Percentiles rank a stretch among this genome's conserved stretches.
Conservation (phyloP, 768 basidiomycete genomes). For the Mycena albidolilacea region DNA sequence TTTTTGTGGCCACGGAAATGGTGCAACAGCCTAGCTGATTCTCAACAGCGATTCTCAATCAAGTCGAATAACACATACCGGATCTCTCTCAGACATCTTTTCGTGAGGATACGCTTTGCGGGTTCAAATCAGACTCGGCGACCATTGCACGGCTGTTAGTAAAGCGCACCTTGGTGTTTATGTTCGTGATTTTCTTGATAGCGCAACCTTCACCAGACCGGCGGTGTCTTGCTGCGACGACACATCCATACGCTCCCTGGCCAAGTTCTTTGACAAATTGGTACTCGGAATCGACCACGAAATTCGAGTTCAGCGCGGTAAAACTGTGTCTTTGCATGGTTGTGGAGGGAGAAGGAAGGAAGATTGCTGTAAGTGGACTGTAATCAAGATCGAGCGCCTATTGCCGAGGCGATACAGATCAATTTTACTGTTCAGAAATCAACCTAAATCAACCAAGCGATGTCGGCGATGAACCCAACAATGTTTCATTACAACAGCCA, state of each 20-base stretch:
- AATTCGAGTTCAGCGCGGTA: constrained; percentile 87
- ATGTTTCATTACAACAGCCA: background rate
- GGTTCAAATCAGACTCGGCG: constrained; percentile 10
- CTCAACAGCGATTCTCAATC: constrained; percentile 35
- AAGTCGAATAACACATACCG: constrained; percentile 64
- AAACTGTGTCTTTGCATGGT: constrained; percentile 84
- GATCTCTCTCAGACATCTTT: constrained; percentile 96
- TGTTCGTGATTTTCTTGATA: constrained; percentile 97
- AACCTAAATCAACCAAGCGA: too few species aligned
- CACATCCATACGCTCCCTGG: constrained; percentile 95
- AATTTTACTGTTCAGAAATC: background rate
- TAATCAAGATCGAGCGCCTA: constrained; percentile 26
- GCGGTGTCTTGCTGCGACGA: constrained; percentile 88
- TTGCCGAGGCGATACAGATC: background rate
- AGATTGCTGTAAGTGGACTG: background rate
- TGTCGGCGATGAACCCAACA: background rate
- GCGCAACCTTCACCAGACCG: constrained; percentile 90
- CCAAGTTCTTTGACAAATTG: constrained; percentile 97
- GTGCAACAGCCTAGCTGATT: constrained; percentile 79
- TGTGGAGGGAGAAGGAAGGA: constrained; percentile 37
- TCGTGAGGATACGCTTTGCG: constrained; percentile 90
- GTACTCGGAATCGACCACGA: constrained; percentile 91
- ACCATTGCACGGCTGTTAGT: background rate
- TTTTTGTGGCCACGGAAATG: constrained; percentile 99
- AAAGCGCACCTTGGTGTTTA: constrained; percentile 83